phyloP scores from a whole-genome alignment of 179 eudicot genomes.

The Silene vulgaris region DNA sequence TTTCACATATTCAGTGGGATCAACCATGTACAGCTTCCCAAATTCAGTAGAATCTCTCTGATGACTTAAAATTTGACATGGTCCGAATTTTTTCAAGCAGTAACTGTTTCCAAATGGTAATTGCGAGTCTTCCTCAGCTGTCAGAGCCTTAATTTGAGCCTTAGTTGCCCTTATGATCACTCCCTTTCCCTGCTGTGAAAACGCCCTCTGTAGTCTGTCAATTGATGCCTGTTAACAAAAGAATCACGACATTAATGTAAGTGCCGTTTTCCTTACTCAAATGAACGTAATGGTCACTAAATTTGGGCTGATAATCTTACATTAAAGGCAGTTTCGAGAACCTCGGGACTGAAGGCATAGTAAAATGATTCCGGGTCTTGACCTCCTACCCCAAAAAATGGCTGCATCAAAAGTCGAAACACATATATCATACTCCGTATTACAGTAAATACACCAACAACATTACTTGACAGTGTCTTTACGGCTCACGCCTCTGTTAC shows the following conservation, averaged over 20 bases:
- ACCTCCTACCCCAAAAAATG: conserved; percentile 11
- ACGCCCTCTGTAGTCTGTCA: conserved; percentile 8
- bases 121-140: neutral
- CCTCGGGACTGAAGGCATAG: conserved; percentile 5
- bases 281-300: too few relatives aligned
- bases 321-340: conserved; percentile 11
- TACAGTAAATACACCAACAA: too few relatives aligned
- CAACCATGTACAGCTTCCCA: conserved; percentile 6
- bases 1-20: neutral
- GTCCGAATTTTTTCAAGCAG: neutral
- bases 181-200: conserved; percentile 1
- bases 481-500: too few relatives aligned
- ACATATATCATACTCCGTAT: too few relatives aligned
- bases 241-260: neutral
- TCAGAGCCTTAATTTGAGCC: neutral
- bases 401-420: neutral
- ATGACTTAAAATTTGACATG: conserved; percentile 11
- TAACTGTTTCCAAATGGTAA: neutral
- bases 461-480: too few relatives aligned
- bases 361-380: conserved; percentile 13
- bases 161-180: neutral
- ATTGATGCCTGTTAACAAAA: neutral
- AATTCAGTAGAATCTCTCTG: neutral
- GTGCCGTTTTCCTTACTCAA: too few relatives aligned
- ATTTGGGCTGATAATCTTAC: neutral